Evolutionary conservation across 805 yeast genomes (phyloP), one percentile per base, ranked within the genome.

Genomic region (Candida coquimbonensis): DNA sequence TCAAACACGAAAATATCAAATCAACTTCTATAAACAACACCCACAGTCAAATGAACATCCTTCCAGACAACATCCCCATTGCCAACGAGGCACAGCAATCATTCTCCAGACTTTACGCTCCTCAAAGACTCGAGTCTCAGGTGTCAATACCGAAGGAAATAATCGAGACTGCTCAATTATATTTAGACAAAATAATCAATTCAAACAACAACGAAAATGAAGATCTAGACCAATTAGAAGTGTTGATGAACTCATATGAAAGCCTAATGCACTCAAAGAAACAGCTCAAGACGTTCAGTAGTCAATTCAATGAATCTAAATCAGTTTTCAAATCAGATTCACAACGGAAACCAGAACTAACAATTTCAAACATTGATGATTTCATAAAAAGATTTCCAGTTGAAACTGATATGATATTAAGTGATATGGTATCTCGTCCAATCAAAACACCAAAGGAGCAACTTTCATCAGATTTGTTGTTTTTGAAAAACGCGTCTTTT

Each of bases 401-500:
- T 16, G 26, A 27, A 8, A 19, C 19, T 2, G 24, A 19, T n/a
- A n/a, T 24, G 13, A 14, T 27, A 8, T 14, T 45, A 9, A 35
- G 45, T 38, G 45, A 45, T 3, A 36, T 25, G 42, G 45, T 32
- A 5, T 39, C 37, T 9, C 14, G 11, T 5, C 44, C 44, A 4
- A 11, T 21, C 13, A 9, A 19, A 1, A 47, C 45, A 5, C 25
- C 37, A n/a, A 36, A 4, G 24, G 21, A 5, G 33, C 32, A 5
- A 34, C 25, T 24, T n/a, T 17, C 25, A 29, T 26, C 38, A 3
- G 4, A 17, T 3, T 34, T 36, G 9, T 19, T n/a, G n/a, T 54
- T 60, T 8, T 49, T 77, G 32, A 68, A 67, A 38, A 71, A 71
- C 38, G 67, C 73, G 8, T 55, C 71, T 1, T 75, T 76, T 54